Evolutionary conservation across 306 rosid species (phyloP).

Genomic region (Psophocarpus tetragonolobus): DNA sequence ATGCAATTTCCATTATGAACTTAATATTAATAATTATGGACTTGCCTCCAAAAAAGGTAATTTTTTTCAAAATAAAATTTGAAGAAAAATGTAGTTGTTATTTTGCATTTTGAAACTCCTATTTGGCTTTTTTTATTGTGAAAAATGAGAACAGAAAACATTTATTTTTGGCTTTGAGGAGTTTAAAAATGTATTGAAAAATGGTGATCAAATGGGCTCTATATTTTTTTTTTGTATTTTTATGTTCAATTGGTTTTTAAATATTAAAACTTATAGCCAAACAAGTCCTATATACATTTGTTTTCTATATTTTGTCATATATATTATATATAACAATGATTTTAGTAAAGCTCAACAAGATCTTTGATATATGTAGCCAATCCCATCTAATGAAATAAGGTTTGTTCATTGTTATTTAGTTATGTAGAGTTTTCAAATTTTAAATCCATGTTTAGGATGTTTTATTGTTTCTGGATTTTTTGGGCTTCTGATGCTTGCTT

Average conservation of each 20-base stretch:
- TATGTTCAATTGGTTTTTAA: slow-evolving; percentile 5
- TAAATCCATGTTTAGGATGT: slow-evolving; percentile 13
- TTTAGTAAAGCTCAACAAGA: neutral
- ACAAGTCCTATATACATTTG: neutral
- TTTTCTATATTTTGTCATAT: neutral
- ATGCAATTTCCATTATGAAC: neutral
- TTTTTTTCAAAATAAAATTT: neutral
- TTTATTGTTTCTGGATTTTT: neutral
- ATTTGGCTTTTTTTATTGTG: neutral
- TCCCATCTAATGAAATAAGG: slow-evolving; percentile 2
- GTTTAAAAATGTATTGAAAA: neutral
- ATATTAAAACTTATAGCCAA: neutral
- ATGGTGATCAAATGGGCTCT: neutral
- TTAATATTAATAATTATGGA: neutral
- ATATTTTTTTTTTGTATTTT: neutral
- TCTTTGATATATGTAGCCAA: neutral
- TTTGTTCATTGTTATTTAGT: neutral
- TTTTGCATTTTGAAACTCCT: neutral
- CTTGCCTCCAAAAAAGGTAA: neutral
- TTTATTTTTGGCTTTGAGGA: neutral
- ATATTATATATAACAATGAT: neutral
- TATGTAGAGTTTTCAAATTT: neutral
- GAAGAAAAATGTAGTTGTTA: neutral
- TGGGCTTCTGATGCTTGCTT: slow-evolving; percentile 29
- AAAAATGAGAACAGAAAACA: neutral